Conservation (phyloP, 768 basidiomycete genomes). For the Psilocybe sp. region DNA sequence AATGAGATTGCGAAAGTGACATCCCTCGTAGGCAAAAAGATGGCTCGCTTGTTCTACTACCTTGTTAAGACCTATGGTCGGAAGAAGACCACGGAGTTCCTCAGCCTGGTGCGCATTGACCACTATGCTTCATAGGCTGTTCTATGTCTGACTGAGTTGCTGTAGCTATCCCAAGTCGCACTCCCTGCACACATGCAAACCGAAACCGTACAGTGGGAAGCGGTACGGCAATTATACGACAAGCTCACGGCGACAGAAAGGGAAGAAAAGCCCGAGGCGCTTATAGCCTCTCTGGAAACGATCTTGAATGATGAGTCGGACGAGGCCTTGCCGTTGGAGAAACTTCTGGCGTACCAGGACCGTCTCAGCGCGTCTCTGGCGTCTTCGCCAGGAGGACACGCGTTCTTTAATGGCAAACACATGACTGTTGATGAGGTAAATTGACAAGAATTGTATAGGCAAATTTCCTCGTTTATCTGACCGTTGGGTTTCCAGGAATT, state of each 20-base stretch:
- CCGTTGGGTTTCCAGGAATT: slow-evolving; percentile 48
- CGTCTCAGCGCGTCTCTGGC: slow-evolving; percentile 52
- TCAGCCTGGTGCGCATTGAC: slow-evolving; percentile 43
- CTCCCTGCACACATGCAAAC: slow-evolving; percentile 25
- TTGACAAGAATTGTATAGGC: slow-evolving; percentile 2
- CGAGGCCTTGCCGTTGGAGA: slow-evolving; percentile 36
- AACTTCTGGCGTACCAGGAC: slow-evolving; percentile 49
- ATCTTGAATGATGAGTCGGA: slow-evolving; percentile 22
- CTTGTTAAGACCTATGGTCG: slow-evolving; percentile 62
- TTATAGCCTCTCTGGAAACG: slow-evolving; percentile 14
- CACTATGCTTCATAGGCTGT: background rate
- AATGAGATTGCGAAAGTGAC: background rate
- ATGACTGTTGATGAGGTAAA: slow-evolving; percentile 65
- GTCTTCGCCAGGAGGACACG: slow-evolving; percentile 51
- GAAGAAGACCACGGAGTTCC: slow-evolving; percentile 58
- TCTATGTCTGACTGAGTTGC: background rate
- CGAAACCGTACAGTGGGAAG: slow-evolving; percentile 39
- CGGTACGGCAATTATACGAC: slow-evolving; percentile 37
- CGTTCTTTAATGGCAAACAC: slow-evolving; percentile 89
- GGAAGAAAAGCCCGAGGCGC: slow-evolving; percentile 23
- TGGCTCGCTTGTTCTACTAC: slow-evolving; percentile 74
- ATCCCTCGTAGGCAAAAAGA: slow-evolving; percentile 47
- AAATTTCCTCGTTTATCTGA: background rate
- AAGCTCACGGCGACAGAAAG: slow-evolving; percentile 29
- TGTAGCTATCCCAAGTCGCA: slow-evolving; percentile 37